phyloP scores from a whole-genome alignment of 1,139 yeast species.

The Wickerhamiella pararugosa region DNA sequence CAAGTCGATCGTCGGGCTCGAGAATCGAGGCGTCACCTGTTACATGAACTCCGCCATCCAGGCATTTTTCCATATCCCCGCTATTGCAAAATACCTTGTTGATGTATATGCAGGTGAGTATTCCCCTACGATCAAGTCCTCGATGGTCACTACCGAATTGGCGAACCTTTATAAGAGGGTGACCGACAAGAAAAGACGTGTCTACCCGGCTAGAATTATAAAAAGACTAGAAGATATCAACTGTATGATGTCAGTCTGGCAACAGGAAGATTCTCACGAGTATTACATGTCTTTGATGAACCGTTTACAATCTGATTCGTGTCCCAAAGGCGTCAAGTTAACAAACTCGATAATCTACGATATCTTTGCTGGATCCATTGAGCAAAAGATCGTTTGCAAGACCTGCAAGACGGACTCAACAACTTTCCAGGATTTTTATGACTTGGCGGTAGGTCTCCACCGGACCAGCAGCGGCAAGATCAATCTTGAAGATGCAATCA shows the following conservation, averaged over 20 bases:
- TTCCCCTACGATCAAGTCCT: slow-evolving; percentile 19
- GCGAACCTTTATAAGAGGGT: slow-evolving; percentile 43
- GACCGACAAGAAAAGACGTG: slow-evolving; percentile 20
- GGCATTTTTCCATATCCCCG: slow-evolving; percentile 78
- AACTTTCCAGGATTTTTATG: slow-evolving; percentile 89
- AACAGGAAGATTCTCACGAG: slow-evolving; percentile 96
- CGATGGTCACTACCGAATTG: slow-evolving; percentile 54
- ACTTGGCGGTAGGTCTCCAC: slow-evolving; percentile 44
- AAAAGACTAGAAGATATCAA: slow-evolving; percentile 68
- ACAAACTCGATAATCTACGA: slow-evolving; percentile 76
- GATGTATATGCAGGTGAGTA: slow-evolving; percentile 38
- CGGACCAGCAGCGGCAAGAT: slow-evolving; percentile 22
- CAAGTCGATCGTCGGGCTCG: slow-evolving; percentile 63
- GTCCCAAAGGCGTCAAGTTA: slow-evolving; percentile 73
- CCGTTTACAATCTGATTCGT: slow-evolving; percentile 78
- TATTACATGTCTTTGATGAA: slow-evolving; percentile 85
- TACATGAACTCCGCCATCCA: slow-evolving; percentile 94
- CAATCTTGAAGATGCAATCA: slow-evolving; percentile 61
- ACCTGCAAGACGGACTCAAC: slow-evolving; percentile 68
- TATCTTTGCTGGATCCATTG: slow-evolving; percentile 80
- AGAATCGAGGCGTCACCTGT: slow-evolving; percentile 91
- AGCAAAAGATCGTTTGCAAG: slow-evolving; percentile 73
- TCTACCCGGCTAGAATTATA: slow-evolving; percentile 58
- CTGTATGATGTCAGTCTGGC: slow-evolving; percentile 95
- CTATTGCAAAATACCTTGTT: slow-evolving; percentile 66